Base-by-base conservation (phyloP, 257 asterid genomes). In the Leonotis leonurus region DNA sequence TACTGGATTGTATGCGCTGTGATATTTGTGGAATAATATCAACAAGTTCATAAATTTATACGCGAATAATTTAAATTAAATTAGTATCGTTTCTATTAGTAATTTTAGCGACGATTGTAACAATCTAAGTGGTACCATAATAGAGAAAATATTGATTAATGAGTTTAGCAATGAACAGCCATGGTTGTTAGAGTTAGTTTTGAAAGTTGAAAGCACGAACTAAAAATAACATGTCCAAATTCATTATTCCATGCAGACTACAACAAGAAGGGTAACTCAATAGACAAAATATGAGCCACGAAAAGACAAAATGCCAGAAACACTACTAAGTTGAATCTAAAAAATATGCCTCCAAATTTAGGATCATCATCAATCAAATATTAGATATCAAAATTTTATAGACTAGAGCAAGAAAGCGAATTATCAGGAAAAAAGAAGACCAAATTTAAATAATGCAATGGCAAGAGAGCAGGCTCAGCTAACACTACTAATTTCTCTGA, bases 321-420 rank as follows among this genome's bases (percentile, higher is more conserved):
- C 0, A 20, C 11, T 13, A 62, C 18, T 35, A 24, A 16, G 50
- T 21, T 1, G 3, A 53, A 17, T 8, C 29, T 39, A 20, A 53
- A 36, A 64, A 22, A 32, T 33, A 22, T 9, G 60, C 2, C 33
- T n/a, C 24, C 29, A 36, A 18, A 27, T 4, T 66, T 20, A 44
- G 35, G 17, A 65, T 14, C 64, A 70, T 62, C 53, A 25, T 51
- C 24, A 33, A 33, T 25, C 35, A 64, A n/a, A 49, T 11, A 65
- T 1, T 16, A 0, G 33, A 8, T 12, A n/a, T 6, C 70, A 60
- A 41, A 67, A 67, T 46, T 53, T 67, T 35, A 59, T 22, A 20
- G 55, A 62, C 27, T 10, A 61, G 14, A 61, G 55, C 62, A 37
- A 57, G 55, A 43, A 37, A 32, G 49, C 14, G 2, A 27, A 43